Conservation (phyloP, 805 yeast genomes). For the Wickerhamiella azyma region DNA sequence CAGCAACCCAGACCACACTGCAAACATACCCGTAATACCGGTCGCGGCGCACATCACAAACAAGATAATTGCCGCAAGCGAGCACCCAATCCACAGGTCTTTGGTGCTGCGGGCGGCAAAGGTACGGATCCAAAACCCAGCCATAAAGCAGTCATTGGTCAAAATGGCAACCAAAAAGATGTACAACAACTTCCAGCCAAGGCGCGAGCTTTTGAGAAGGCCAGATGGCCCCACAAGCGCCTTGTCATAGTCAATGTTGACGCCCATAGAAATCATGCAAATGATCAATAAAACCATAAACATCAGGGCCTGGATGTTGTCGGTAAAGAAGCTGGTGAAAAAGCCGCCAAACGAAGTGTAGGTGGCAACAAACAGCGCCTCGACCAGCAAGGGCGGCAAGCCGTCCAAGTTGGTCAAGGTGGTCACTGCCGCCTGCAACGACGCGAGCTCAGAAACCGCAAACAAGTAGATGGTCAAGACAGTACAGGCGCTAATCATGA, state of each 20-base stretch:
- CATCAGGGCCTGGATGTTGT: slow-evolving; percentile 66
- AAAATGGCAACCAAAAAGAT: slow-evolving; percentile 75
- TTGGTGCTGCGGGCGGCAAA: slow-evolving; percentile 72
- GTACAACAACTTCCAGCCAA: slow-evolving; percentile 84
- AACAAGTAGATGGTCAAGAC: slow-evolving; percentile 72
- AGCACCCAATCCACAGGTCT: slow-evolving; percentile 63
- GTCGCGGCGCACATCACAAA: slow-evolving; percentile 52
- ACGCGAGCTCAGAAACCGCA: slow-evolving; percentile 78
- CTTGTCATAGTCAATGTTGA: slow-evolving; percentile 45
- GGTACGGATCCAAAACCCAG: slow-evolving; percentile 91
- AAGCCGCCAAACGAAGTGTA: slow-evolving; percentile 86
- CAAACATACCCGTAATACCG: slow-evolving; percentile 75
- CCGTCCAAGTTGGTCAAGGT: slow-evolving; percentile 69
- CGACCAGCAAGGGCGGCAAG: slow-evolving; percentile 67
- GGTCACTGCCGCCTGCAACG: slow-evolving; percentile 62
- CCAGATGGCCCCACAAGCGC: slow-evolving; percentile 52
- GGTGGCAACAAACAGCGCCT: slow-evolving; percentile 74
- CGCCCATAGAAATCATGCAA: slow-evolving; percentile 68
- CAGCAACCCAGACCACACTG: slow-evolving; percentile 74
- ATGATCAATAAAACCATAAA: slow-evolving; percentile 55
- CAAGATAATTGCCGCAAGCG: slow-evolving; percentile 56
- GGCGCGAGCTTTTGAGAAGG: slow-evolving; percentile 46
- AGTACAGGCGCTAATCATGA: slow-evolving; percentile 69
- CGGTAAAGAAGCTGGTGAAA: slow-evolving; percentile 76
- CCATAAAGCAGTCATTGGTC: slow-evolving; percentile 78